Evolutionary conservation across 2,329 filamentous ascomycete genomes (phyloP).

Genomic region (Xylariaceae sp.): DNA sequence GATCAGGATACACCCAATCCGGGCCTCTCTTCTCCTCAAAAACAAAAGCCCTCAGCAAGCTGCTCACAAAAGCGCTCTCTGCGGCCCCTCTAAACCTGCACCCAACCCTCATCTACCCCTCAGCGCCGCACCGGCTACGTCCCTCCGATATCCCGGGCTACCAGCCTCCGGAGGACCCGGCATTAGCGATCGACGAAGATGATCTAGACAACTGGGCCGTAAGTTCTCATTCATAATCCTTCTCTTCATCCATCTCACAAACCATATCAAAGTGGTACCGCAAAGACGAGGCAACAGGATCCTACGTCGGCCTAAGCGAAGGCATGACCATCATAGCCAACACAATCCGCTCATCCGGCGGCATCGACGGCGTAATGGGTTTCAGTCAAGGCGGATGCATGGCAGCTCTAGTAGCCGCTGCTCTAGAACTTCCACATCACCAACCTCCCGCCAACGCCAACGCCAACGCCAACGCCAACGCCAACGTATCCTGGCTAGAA

Average conservation of each 20-base stretch:
- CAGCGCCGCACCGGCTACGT: constrained; percentile 58
- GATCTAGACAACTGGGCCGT: constrained; percentile 60
- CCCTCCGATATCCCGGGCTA: constrained; percentile 67
- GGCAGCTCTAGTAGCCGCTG: constrained; percentile 64
- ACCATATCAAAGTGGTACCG: constrained; percentile 59
- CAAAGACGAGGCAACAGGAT: constrained; percentile 57
- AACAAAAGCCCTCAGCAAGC: constrained; percentile 79
- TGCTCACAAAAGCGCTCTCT: constrained; percentile 67
- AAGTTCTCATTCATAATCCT: background rate
- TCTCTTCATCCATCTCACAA: background rate
- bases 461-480: constrained; percentile 1
- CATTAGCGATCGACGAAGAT: constrained; percentile 32
- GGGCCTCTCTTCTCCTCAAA: constrained; percentile 80
- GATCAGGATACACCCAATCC: constrained; percentile 79
- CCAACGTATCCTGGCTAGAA: constrained; percentile 37
- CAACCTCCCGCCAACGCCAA: background rate
- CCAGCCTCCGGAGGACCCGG: constrained; percentile 37
- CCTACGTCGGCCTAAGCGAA: constrained; percentile 64
- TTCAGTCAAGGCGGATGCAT: constrained; percentile 76
- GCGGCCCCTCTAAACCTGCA: constrained; percentile 46
- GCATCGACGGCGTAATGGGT: constrained; percentile 72
- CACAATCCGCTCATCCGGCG: constrained; percentile 56
- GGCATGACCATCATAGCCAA: constrained; percentile 60
- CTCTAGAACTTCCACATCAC: constrained; percentile 54
- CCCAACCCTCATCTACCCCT: constrained; percentile 60